These are phyloP conservation scores for Malassezia globosa DNA, from an alignment of 1,284 basidiomycete genomes.

Conservation along the genomic window DNA sequence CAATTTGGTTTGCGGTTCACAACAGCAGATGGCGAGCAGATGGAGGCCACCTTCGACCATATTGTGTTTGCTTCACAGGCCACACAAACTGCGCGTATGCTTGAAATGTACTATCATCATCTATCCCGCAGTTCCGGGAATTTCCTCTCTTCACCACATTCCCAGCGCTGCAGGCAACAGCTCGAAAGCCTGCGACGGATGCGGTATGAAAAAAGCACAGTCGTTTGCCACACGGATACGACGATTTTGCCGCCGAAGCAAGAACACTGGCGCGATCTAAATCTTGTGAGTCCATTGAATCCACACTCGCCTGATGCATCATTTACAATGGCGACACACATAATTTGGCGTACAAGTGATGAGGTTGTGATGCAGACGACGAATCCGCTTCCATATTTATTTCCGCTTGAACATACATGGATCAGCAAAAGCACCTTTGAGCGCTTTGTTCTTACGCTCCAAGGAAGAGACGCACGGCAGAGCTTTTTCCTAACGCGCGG, in stretches of 20 bases:
- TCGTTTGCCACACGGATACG: conserved; percentile 11
- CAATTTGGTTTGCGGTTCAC: conserved; percentile 16
- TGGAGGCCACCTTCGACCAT: conserved; percentile 3
- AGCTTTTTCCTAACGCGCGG: conserved; percentile 17
- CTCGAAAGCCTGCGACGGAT: background rate
- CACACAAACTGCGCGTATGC: conserved; percentile 2
- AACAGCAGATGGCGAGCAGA: conserved; percentile 10
- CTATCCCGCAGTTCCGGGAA: background rate
- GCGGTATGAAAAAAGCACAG: conserved; percentile 11
- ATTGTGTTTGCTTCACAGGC: conserved; percentile 11
- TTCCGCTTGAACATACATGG: conserved; percentile 15
- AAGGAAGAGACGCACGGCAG: conserved; percentile 7
- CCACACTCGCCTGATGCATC: background rate
- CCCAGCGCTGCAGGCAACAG: background rate
- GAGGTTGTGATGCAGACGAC: conserved; percentile 35
- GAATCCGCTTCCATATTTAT: conserved; percentile 24
- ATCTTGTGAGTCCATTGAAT: conserved; percentile 5
- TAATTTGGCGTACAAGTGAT: conserved; percentile 11
- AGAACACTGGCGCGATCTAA: conserved; percentile 8
- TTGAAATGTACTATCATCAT: conserved; percentile 1
- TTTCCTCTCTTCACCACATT: background rate
- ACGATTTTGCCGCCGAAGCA: background rate
- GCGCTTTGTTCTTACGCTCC: conserved; percentile 25
- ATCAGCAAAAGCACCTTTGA: conserved; percentile 27
- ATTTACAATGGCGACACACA: conserved; percentile 38